Evolutionary conservation across 306 rosid species (phyloP), one percentile per base, ranked within the genome.

Genomic region (Dryas drummondii): DNA sequence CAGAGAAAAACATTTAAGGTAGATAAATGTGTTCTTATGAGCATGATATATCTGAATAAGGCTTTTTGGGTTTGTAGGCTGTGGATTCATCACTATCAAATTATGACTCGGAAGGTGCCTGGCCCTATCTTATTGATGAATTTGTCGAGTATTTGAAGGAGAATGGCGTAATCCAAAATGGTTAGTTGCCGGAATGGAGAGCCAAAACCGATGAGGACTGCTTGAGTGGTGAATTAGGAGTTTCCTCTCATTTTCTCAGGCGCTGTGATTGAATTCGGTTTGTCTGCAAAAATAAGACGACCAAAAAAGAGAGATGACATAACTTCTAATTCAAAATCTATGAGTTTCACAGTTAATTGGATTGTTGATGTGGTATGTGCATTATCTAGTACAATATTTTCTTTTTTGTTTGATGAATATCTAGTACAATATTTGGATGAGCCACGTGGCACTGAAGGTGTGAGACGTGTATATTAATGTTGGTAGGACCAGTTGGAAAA

Each of bases 101-200:
- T 82, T 96, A 96, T 48, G 99, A 96, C 67, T 91, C 97, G 2
- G 93, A 92, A 86, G 99, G 99, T 65, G 99, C 99, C 14, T 92
- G 99, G 98, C 99, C 99, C 0, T 96, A 96, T 77, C 98, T 96
- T 27, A 92, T 96, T 40, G 99, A 96, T 62, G 97, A 96, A 77
- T 96, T 96, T 84, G 98, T 91, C 0, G 99, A 96, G 70, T 92
- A 90, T 85, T 86, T 96, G 85, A 83, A 73, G 4, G 99, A 92
- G 79, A 90, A 96, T 74, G 93, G 92, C 45, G 53, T 92, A 70
- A 80, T 81, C 80, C 87, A 86, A 76, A 84, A 60, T 48, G 80
- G 63, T 61, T 80, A 83, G 76, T 50, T 71, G 69, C 67, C 41
- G 40, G 96, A 85, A 76, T 77, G 82, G 73, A 77, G 63, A 77